These are phyloP conservation scores for Teratosphaeria viscida DNA, from an alignment of 2,329 filamentous ascomycete genomes.

Conservation along the genomic window DNA sequence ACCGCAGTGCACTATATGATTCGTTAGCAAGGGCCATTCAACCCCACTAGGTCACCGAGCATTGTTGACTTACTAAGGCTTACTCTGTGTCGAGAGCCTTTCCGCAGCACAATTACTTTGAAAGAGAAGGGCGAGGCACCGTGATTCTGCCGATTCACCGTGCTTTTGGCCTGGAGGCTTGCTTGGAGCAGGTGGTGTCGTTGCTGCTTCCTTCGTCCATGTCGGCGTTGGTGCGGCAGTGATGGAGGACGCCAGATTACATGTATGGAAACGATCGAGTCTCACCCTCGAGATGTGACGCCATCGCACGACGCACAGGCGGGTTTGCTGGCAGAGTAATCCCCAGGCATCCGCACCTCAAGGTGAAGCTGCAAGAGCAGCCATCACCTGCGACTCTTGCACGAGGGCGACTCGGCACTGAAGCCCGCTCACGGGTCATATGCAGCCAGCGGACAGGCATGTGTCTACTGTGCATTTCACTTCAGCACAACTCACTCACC, in stretches of 20 bases:
- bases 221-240: background rate
- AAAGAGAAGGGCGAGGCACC: background rate
- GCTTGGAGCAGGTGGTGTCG: background rate
- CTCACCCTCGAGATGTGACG: background rate
- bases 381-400: too few relatives aligned
- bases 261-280: background rate
- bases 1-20: background rate
- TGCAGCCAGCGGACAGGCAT: too few relatives aligned
- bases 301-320: background rate
- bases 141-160: background rate
- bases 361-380: too few relatives aligned
- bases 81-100: background rate
- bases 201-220: background rate
- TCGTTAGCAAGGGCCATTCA: background rate
- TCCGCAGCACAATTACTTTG: background rate
- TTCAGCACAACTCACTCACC: too few relatives aligned
- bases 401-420: too few relatives aligned
- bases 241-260: background rate
- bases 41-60: background rate
- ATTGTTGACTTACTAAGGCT: background rate
- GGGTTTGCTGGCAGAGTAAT: too few relatives aligned
- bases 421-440: too few relatives aligned
- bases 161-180: background rate
- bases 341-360: too few relatives aligned
- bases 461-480: too few relatives aligned